A percentile compares a stretch with the other conserved stretches of the same genome.
Conservation (phyloP, 257 asterid genomes). For the Forsythia suspensa region DNA sequence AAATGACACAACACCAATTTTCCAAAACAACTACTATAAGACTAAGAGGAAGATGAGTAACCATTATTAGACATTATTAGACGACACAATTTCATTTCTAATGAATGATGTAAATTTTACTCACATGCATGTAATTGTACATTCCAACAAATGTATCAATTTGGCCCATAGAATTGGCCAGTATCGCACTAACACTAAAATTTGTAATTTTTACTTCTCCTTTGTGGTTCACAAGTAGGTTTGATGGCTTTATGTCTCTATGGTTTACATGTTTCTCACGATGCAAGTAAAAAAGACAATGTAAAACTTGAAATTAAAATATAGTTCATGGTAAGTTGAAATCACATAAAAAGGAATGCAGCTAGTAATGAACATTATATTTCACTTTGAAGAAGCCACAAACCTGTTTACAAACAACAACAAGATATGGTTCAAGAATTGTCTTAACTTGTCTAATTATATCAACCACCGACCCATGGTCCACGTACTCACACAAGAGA, state of each 20-base stretch:
- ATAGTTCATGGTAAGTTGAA: not conserved
- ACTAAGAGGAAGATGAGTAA: not conserved
- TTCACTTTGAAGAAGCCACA: slow-evolving; percentile 23
- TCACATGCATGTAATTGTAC: slow-evolving; percentile 95
- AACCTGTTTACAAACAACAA: slow-evolving; percentile 93
- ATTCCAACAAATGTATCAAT: slow-evolving; percentile 97
- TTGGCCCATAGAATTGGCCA: slow-evolving; percentile 93
- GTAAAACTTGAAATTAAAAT: slow-evolving; percentile 71
- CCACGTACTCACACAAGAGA: slow-evolving; percentile 97
- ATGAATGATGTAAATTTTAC: slow-evolving; percentile 26
- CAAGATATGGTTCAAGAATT: slow-evolving; percentile 94
- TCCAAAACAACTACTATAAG: not conserved
- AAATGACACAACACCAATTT: slow-evolving; percentile 1
- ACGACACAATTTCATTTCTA: not conserved
- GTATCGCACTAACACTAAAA: slow-evolving; percentile 98
- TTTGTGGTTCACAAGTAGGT: slow-evolving; percentile 83
- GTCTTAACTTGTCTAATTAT: slow-evolving; percentile 70
- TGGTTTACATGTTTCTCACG: slow-evolving; percentile 91
- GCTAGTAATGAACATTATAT: not conserved
- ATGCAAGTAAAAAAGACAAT: slow-evolving; percentile 84
- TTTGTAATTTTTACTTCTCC: slow-evolving; percentile 97
- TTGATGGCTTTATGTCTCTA: slow-evolving; percentile 82
- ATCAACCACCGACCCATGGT: slow-evolving; percentile 80
- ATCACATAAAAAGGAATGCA: not conserved
- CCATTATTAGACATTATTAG: not conserved